Conservation (phyloP, 139 green algal genomes). For the Auxenochlorella pyrenoidosa region DNA sequence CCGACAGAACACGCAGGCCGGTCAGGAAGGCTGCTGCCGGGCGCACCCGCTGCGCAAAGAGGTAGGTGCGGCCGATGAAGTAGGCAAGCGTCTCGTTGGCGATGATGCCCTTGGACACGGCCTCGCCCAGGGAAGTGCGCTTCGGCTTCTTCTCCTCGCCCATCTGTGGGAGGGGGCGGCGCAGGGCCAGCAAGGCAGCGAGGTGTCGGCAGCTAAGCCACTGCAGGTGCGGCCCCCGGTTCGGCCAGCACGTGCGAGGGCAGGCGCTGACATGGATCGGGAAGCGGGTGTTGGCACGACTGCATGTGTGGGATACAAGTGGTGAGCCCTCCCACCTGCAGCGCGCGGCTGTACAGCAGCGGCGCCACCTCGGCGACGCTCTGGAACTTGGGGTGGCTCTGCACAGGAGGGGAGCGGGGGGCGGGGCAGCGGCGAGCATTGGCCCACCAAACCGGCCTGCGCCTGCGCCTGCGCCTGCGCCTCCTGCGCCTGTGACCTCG, state of each 20-base stretch:
- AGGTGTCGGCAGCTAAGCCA: too few relatives aligned
- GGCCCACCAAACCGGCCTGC: background rate
- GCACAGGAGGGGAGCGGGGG: background rate
- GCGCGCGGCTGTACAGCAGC: slow-evolving; percentile 90
- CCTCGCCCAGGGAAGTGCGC: slow-evolving; percentile 83
- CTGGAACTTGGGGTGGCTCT: slow-evolving; percentile 92
- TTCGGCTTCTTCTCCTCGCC: slow-evolving; percentile 88
- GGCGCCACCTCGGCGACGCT: slow-evolving; percentile 81
- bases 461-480: background rate
- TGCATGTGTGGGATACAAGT: too few relatives aligned
- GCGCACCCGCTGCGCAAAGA: slow-evolving; percentile 78
- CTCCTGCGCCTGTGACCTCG: too few relatives aligned
- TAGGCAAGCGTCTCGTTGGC: slow-evolving; percentile 99
- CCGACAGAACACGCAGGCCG: too few relatives aligned
- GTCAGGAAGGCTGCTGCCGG: too few relatives aligned
- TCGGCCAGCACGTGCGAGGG: too few relatives aligned
- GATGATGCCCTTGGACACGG: slow-evolving; percentile 90
- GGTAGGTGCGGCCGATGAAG: slow-evolving; percentile 98
- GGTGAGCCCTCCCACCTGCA: slow-evolving; percentile 65
- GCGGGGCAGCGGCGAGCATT: background rate
- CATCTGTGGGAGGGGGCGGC: slow-evolving; percentile 67
- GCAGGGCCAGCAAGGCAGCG: too few relatives aligned
- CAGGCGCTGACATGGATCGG: too few relatives aligned
- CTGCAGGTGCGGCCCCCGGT: too few relatives aligned
- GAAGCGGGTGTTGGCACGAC: too few relatives aligned